Evolutionary conservation across 441 rosid genomes (phyloP).

Genomic region (Populus hybrid): DNA sequence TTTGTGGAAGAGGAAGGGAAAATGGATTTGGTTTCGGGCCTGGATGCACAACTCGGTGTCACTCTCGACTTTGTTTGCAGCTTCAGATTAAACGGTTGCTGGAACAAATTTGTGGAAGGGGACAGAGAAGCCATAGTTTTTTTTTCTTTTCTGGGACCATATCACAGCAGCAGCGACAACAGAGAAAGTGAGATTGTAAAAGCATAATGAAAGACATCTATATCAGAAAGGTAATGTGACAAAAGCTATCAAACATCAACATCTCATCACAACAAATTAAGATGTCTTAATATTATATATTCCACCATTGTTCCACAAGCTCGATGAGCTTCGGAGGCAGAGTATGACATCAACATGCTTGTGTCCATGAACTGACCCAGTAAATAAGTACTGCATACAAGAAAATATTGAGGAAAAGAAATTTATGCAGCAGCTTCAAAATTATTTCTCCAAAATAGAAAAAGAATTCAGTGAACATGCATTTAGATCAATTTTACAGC

Average conservation of each 20-base stretch:
- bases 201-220: too few relatives aligned
- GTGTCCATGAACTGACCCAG: background rate
- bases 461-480: background rate
- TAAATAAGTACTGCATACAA: background rate
- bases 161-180: background rate
- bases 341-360: background rate
- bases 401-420: background rate
- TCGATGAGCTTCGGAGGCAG: background rate
- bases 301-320: background rate
- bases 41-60: conserved; percentile 20
- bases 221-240: too few relatives aligned
- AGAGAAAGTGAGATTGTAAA: background rate
- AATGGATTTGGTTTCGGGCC: background rate
- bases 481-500: background rate
- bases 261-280: too few relatives aligned
- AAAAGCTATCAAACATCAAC: too few relatives aligned
- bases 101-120: conserved; percentile 25
- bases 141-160: background rate
- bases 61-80: conserved; percentile 7
- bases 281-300: too few relatives aligned
- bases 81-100: conserved; percentile 28
- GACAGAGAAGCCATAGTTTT: conserved; percentile 37
- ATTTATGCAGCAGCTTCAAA: background rate
- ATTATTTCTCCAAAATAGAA: background rate
- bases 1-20: background rate